Evolutionary conservation across 192 early-diverging fungal species (phyloP).

Genomic region (Lobosporangium transversale): DNA sequence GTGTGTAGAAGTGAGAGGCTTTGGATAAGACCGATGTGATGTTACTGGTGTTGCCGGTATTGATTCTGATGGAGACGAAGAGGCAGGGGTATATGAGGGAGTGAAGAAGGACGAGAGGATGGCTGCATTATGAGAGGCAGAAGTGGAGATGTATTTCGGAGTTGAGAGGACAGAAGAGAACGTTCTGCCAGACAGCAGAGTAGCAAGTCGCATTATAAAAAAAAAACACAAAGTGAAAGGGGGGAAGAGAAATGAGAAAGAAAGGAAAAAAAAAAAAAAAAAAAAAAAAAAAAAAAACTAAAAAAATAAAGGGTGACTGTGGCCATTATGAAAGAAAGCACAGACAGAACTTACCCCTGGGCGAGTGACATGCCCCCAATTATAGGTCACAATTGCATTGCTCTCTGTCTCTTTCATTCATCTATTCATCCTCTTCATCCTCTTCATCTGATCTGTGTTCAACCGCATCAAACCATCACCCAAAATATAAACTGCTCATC

Average conservation of each 20-base stretch:
- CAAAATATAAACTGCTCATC: too few relatives aligned
- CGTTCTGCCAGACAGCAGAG: neutral
- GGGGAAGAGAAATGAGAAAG: neutral
- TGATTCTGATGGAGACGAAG: neutral
- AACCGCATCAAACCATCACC: too few relatives aligned
- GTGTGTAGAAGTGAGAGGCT: neutral
- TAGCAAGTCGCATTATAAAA: neutral
- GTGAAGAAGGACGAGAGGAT: conserved; percentile 1
- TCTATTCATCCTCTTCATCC: neutral
- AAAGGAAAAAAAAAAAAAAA: neutral
- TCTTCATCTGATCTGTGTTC: neutral
- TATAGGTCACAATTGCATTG: too few relatives aligned
- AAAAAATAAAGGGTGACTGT: neutral
- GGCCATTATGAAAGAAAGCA: neutral
- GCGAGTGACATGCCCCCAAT: too few relatives aligned
- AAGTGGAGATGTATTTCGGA: neutral
- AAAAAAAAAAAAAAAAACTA: neutral
- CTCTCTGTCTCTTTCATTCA: neutral
- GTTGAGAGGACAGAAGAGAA: neutral
- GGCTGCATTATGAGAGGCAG: neutral
- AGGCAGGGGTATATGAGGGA: neutral
- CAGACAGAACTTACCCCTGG: too few relatives aligned
- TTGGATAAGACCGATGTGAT: neutral
- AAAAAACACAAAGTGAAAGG: neutral
- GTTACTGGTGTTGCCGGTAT: too few relatives aligned